Base-by-base conservation (phyloP, 352 stramenopile genomes). In the Lagenidium giganteum region DNA sequence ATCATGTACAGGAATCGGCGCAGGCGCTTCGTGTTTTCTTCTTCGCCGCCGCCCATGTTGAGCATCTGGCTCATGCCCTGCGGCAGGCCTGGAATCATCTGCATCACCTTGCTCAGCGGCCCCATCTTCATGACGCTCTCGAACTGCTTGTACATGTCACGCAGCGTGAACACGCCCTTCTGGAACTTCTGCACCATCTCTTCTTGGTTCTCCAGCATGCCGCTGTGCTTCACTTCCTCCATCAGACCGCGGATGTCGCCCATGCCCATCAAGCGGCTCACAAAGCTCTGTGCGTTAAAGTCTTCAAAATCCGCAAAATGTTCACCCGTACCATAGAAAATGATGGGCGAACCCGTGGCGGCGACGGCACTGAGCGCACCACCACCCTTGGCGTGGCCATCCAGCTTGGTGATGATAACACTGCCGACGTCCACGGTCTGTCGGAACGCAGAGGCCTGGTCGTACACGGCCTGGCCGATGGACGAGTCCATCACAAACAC, bases 401-500 rank as follows among this genome's bases (percentile, higher is more conserved):
- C 97, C 17, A 99, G 75, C 76, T 99, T 99, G 37, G 97, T 99
- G 53, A 99, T 98, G 50, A 99, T 97, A 12, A 99, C 96, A 54
- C 85, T 96, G 2, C 97, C 96, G 9, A 99, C 96, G 61, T 96
- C 82, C 8, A 99, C 95, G 11, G 94, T 95, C 40, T 93, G 64
- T 29, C 96, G 91, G 74, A 99, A 99, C 3, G 93, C 95, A 32
- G 73, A 81, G 5, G 96, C 95, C 67, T 99, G 96, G 67, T 98
- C 95, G 52, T 95, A 92, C 20, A 99, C 95, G 0, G 96, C 95
- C 71, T 99, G 96, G 25, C 97, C 97, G 70, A 99, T 98, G 6
- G 95, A 99, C 20, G 95, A 98, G 80, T 99, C 96, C 91, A 99
- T 98, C 27, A 99, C 96, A 55, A 99, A 98, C 27, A 99, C 87